A percentile compares a stretch with the other conserved stretches of the same genome.
Conservation (phyloP, 768 basidiomycete species). For the Leucocoprinus leucothites region DNA sequence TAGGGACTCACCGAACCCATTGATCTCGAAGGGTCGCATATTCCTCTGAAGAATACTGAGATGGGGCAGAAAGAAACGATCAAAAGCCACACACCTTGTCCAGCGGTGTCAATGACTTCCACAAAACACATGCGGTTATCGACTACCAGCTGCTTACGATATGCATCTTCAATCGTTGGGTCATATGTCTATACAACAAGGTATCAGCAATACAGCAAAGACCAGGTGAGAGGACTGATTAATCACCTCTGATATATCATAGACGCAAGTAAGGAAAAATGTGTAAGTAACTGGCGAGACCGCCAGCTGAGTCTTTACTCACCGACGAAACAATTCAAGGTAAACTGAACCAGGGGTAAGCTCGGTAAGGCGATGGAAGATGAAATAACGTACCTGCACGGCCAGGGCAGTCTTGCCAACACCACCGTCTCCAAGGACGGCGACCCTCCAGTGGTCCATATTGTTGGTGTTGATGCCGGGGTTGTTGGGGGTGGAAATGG, state of each 20-base stretch:
- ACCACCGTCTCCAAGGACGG: constrained; percentile 95
- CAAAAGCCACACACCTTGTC: constrained; percentile 69
- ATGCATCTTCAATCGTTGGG: constrained; percentile 98
- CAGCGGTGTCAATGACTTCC: constrained; percentile 96
- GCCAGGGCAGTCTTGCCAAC: constrained; percentile 96
- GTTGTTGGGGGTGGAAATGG: constrained; percentile 8
- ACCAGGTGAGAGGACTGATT: too few relatives aligned
- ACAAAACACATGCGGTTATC: constrained; percentile 95
- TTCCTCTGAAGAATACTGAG: constrained; percentile 63
- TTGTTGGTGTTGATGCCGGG: constrained; percentile 7
- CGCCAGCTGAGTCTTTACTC: constrained; percentile 28
- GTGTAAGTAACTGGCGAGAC: constrained; percentile 1
- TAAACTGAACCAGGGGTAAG: constrained; percentile 57
- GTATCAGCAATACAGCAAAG: constrained; percentile 12
- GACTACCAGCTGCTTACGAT: constrained; percentile 91
- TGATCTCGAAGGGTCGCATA: constrained; percentile 96
- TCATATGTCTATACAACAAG: constrained; percentile 74
- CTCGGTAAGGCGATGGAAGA: constrained; percentile 10
- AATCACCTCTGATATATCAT: constrained; percentile 49
- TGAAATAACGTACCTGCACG: constrained; percentile 68
- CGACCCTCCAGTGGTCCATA: constrained; percentile 95
- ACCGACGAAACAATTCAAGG: constrained; percentile 96
- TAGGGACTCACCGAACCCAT: constrained; percentile 83
- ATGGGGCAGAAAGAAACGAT: constrained; percentile 17
- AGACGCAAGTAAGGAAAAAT: constrained; percentile 11